Percentiles rank a stretch among this genome's conserved stretches.
These are phyloP conservation scores for Blumeria hordei DNA, from an alignment of 2,329 filamentous ascomycete genomes.

Conservation along the genomic window DNA sequence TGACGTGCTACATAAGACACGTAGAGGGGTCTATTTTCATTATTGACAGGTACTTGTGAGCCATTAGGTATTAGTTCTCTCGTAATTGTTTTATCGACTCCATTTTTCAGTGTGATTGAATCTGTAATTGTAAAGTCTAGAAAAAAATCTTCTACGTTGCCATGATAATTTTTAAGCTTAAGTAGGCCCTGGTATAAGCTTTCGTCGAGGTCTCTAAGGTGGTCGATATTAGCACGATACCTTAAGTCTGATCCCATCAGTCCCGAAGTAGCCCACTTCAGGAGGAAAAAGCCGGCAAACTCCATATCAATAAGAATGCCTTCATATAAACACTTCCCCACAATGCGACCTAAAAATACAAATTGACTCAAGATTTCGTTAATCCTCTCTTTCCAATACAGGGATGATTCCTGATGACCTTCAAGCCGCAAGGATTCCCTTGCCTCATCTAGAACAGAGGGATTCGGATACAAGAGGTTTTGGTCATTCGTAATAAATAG, in stretches of 20 bases:
- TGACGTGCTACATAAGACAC: constrained; percentile 80
- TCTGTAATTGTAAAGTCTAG: constrained; percentile 83
- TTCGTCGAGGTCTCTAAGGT: constrained; percentile 77
- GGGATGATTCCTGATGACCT: constrained; percentile 26
- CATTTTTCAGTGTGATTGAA: constrained; percentile 23
- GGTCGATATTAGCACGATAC: constrained; percentile 84
- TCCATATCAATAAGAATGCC: constrained; percentile 81
- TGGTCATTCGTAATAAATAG: constrained; percentile 70
- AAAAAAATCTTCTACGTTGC: constrained; percentile 55
- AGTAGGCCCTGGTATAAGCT: constrained; percentile 70
- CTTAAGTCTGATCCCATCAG: constrained; percentile 40
- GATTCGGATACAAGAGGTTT: constrained; percentile 75
- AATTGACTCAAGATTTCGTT: constrained; percentile 44
- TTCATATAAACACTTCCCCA: constrained; percentile 94
- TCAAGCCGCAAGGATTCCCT: constrained; percentile 29
- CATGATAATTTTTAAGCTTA: constrained; percentile 62
- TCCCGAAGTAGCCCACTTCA: constrained; percentile 70
- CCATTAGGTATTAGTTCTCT: constrained; percentile 57
- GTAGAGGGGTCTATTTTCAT: constrained; percentile 82
- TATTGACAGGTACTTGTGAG: constrained; percentile 56
- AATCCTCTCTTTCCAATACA: constrained; percentile 32
- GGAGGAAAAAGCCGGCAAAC: constrained; percentile 86
- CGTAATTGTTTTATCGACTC: constrained; percentile 36
- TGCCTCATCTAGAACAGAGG: constrained; percentile 46
- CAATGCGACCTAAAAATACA: constrained; percentile 76